Base-by-base conservation (phyloP, 768 basidiomycete species). In the Collybia nuda region DNA sequence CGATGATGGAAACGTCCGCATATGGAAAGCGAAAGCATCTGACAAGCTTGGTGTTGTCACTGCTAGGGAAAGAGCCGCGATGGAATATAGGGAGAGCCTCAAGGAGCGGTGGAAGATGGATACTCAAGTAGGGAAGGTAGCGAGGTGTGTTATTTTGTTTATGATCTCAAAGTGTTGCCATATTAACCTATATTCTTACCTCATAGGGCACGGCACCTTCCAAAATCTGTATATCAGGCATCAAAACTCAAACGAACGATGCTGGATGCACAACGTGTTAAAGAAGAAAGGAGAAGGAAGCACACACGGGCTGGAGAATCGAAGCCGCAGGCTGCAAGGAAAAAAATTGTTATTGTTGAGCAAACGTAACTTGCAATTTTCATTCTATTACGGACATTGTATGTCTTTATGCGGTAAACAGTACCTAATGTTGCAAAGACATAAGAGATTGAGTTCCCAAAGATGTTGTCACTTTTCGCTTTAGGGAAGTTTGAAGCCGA, bases 21-120 rank as follows among this genome's bases (percentile, higher is more conserved):
- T 98, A 62, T 97, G 95, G 95, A 98, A 98, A 66, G 85, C 91
- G 18, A 88, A 90, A 51, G 92, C 95, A 1, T 87, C 90, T 0
- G 93, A 94, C 58, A 95, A 91, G 66, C 76, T 99, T 29, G 97
- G 96, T 7, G 81, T 97, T 23, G 72, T 98, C 56, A 93, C 92
- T 46, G 87, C 91, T 14, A 79, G 93, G 48, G 96, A 98, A 65
- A 81, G 92, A 40, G 90, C 93, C 2, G 84, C 89, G 7, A 89
- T 95, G 56, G 95, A 98, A 67, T 98, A 98, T 71, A 78, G 97
- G 18, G 86, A 91, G 29, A 87, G 81, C 53, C 83, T 99, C 51
- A 84, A 88, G 63, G 83, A 93, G 56, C 78, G 90, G 57, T 99
- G 95, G 94, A 88, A 87, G 65, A 77, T 85, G 55, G 93, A 96